phyloP scores from a whole-genome alignment of 495 filamentous ascomycete genomes.

The Penicillium dipodomyicola region DNA sequence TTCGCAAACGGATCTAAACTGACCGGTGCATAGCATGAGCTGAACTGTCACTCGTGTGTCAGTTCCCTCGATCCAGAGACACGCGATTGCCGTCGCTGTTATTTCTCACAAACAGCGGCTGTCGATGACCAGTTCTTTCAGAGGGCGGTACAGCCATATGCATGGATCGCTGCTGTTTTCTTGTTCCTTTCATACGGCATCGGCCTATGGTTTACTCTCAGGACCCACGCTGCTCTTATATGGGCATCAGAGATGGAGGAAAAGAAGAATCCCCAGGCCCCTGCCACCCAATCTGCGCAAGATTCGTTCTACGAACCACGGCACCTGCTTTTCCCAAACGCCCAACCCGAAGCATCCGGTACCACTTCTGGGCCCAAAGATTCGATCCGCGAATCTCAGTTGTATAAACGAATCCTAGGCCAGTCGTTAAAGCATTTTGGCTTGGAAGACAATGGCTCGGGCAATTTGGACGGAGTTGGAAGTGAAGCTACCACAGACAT shows the following conservation, averaged over 20 bases:
- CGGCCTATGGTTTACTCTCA: slow-evolving; percentile 91
- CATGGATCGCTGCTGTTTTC: slow-evolving; percentile 77
- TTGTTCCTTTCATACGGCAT: slow-evolving; percentile 93
- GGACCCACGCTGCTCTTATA: slow-evolving; percentile 95
- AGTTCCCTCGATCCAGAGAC: slow-evolving; percentile 43
- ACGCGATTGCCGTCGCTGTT: slow-evolving; percentile 85
- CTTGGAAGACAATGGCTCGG: slow-evolving; percentile 50
- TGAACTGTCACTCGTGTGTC: slow-evolving; percentile 80
- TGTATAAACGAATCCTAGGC: slow-evolving; percentile 91
- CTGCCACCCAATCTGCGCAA: slow-evolving; percentile 29
- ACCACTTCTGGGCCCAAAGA: slow-evolving; percentile 28
- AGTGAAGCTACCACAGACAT: slow-evolving; percentile 19
- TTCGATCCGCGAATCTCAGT: slow-evolving; percentile 72
- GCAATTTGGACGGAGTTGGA: slow-evolving; percentile 42
- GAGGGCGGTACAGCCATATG: slow-evolving; percentile 89
- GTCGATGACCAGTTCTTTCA: slow-evolving; percentile 83
- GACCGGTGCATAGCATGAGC: slow-evolving; percentile 65
- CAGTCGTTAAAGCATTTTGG: slow-evolving; percentile 83
- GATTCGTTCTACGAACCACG: slow-evolving; percentile 46
- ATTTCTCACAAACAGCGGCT: slow-evolving; percentile 86
- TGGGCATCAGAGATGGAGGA: slow-evolving; percentile 89
- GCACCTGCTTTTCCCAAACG: slow-evolving; percentile 32
- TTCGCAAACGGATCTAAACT: slow-evolving; percentile 9
- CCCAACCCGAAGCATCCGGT: slow-evolving; percentile 31
- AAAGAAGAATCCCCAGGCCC: slow-evolving; percentile 56